Evolutionary conservation across 495 filamentous ascomycete genomes (phyloP), one percentile per base, ranked within the genome.

Genomic region (Podospora pseudocomata): DNA sequence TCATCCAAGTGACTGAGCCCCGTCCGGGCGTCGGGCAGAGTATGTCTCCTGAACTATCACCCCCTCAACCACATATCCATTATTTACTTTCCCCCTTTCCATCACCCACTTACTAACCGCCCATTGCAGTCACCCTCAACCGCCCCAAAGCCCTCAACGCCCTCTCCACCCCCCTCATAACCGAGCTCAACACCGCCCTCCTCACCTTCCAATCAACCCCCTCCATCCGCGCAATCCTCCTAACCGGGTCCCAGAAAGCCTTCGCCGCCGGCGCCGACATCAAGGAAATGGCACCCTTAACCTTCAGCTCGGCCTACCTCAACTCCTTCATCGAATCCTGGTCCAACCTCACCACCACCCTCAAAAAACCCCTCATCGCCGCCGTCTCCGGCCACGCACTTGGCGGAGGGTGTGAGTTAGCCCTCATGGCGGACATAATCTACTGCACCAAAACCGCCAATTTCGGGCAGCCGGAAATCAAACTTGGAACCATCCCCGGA

Each of bases 231-330:
- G 89, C 89, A 59, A 91, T 97, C 70, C 81, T 99, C 61, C 87
- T 99, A 55, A 97, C 95, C 0, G 95, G 95, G 61, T 92, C 86
- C 68, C 85, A 90, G 65, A 90, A 89, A 75, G 92, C 94, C 58
- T 99, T 99, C 77, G 95, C 95, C 2, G 95, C 95, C 68, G 95
- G 95, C 66, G 95, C 95, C 67, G 95, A 99, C 80, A 99, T 99
- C 81, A 97, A 97, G 80, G 95, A 99, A 82, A 99, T 99, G 95
- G 88, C 91, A 54, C 86, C 92, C 63, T 86, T 97, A 4, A 93
- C 88, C 73, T 99, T 98, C 83, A 85, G 88, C 63, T 76, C 87
- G 64, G 95, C 95, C 60, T 97, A 95, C 85, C 89, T 84, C 23
- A 85, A 77, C 68, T 91, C 94, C 78, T 98, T 98, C 81, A 97